Evolutionary conservation across 495 filamentous ascomycete species (phyloP).

Genomic region (Talaromyces borbonicus): DNA sequence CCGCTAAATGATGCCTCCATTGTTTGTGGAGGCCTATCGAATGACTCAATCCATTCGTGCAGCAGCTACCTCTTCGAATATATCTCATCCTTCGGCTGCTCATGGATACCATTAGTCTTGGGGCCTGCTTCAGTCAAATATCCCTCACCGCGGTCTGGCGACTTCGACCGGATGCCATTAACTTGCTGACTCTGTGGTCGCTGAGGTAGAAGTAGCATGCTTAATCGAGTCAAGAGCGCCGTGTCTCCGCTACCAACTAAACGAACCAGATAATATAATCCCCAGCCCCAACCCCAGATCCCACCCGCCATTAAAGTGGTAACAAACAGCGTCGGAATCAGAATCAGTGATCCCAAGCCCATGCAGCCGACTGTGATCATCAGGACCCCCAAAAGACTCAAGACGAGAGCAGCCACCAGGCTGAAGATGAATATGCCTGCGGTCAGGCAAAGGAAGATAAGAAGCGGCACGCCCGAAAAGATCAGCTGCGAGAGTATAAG

Average conservation of each 20-base stretch:
- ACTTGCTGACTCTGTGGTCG: not conserved
- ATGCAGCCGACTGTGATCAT: slow-evolving; percentile 53
- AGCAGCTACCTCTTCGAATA: too few relatives aligned
- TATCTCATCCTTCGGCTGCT: too few relatives aligned
- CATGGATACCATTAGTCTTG: too few relatives aligned
- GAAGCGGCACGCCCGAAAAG: slow-evolving; percentile 47
- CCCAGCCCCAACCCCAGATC: slow-evolving; percentile 55
- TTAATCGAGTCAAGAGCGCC: slow-evolving; percentile 3
- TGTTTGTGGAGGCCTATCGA: too few relatives aligned
- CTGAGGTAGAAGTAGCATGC: not conserved
- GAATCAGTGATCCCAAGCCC: slow-evolving; percentile 50
- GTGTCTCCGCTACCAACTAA: slow-evolving; percentile 6
- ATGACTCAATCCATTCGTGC: too few relatives aligned
- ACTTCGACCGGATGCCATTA: too few relatives aligned
- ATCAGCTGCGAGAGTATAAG: slow-evolving; percentile 47
- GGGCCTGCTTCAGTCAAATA: too few relatives aligned
- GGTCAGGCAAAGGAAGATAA: slow-evolving; percentile 51
- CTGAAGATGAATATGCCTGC: slow-evolving; percentile 45
- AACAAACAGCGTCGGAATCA: slow-evolving; percentile 53
- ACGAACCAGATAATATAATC: slow-evolving; percentile 25
- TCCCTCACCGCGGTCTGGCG: too few relatives aligned
- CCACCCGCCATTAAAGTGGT: slow-evolving; percentile 44
- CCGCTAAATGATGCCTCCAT: too few relatives aligned
- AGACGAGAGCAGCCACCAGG: slow-evolving; percentile 39
- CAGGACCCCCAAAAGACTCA: slow-evolving; percentile 34